Percentiles rank a stretch among this genome's conserved stretches.
Conservation (phyloP, 805 yeast genomes). For the Kluyveromyces nonfermentans region DNA sequence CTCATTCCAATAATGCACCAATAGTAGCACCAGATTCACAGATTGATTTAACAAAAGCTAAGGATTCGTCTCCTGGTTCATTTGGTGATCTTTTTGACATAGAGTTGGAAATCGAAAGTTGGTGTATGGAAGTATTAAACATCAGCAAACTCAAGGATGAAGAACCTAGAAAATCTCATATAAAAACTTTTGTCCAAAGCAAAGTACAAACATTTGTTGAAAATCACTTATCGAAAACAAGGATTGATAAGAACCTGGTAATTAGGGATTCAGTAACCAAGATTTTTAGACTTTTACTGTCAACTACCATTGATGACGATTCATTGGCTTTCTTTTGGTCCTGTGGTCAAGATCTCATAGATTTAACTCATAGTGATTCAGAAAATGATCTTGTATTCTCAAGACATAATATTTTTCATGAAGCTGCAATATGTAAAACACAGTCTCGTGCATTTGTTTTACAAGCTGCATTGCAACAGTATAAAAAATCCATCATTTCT, state of each 20-base stretch:
- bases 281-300: slow-evolving; percentile 60
- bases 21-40: not conserved
- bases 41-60: not conserved
- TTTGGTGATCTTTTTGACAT: slow-evolving; percentile 10
- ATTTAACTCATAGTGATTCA: slow-evolving; percentile 48
- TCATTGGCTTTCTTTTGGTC: slow-evolving; percentile 38
- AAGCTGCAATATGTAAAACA: slow-evolving; percentile 34
- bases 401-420: slow-evolving; percentile 69
- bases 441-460: slow-evolving; percentile 24
- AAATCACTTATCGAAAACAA: slow-evolving; percentile 7
- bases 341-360: slow-evolving; percentile 34
- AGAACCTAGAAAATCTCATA: slow-evolving; percentile 14
- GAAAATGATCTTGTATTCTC: slow-evolving; percentile 44
- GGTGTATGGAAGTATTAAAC: slow-evolving; percentile 27
- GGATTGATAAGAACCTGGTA: slow-evolving; percentile 14
- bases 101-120: slow-evolving; percentile 24
- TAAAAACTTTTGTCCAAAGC: slow-evolving; percentile 19
- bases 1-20: not conserved
- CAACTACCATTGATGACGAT: slow-evolving; percentile 49
- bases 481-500: slow-evolving; percentile 7
- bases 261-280: slow-evolving; percentile 41
- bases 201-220: slow-evolving; percentile 17
- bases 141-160: slow-evolving; percentile 25
- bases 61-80: slow-evolving; percentile 1
- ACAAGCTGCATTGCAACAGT: slow-evolving; percentile 14